Percentiles rank a stretch among this genome's conserved stretches.
phyloP scores from a whole-genome alignment of 345 rosid genomes.

The Euclidium syriacum region DNA sequence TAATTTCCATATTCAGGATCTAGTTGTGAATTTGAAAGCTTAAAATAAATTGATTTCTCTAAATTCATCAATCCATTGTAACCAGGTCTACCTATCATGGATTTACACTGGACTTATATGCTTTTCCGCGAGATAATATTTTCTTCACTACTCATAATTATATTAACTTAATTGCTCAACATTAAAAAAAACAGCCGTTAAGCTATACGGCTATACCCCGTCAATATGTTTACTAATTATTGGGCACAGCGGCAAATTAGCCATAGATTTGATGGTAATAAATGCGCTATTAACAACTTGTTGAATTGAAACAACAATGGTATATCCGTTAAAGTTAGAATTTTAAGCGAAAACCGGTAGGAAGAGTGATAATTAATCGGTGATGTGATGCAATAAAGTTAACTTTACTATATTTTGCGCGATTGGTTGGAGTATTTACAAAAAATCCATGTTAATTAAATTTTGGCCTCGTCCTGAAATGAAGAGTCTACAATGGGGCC shows the following conservation, averaged over 20 bases:
- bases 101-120: too few relatives aligned
- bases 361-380: neutral
- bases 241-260: neutral
- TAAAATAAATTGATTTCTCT: neutral
- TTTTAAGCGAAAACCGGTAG: neutral
- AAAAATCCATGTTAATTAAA: neutral
- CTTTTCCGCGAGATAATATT: too few relatives aligned
- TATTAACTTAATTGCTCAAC: too few relatives aligned
- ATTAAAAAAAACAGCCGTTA: neutral
- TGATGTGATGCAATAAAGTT: conserved; percentile 7
- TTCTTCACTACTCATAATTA: too few relatives aligned
- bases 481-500: conserved; percentile 17
- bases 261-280: neutral
- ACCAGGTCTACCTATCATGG: too few relatives aligned
- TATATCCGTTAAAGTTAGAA: conserved; percentile 12
- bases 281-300: neutral
- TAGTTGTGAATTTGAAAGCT: neutral
- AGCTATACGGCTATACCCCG: neutral
- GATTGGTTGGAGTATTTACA: neutral
- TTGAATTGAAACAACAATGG: conserved; percentile 7
- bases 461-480: neutral
- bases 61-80: too few relatives aligned
- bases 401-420: neutral
- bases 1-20: too few relatives aligned
- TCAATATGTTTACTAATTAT: conserved; percentile 1